Percentiles rank a stretch among this genome's conserved stretches.
phyloP scores from a whole-genome alignment of 139 green algal genomes.

The Nannochloris sp. region DNA sequence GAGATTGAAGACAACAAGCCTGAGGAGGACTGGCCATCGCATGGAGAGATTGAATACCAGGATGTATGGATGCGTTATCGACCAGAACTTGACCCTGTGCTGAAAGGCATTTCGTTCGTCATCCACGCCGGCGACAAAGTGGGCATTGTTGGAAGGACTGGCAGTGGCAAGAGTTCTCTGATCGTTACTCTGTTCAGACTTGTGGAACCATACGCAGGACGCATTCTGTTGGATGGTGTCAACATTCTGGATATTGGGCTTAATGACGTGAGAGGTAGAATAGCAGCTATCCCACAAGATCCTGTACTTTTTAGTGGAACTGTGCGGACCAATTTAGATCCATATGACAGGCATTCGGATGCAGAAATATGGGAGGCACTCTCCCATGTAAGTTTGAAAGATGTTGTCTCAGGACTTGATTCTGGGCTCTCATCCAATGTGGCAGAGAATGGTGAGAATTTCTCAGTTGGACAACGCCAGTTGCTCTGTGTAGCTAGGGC shows the following conservation, averaged over 20 bases:
- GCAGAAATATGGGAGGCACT: conserved; percentile 69
- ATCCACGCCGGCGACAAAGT: conserved; percentile 56
- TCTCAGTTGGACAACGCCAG: conserved; percentile 80
- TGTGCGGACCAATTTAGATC: conserved; percentile 88
- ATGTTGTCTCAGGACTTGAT: conserved; percentile 13
- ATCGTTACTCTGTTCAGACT: conserved; percentile 77
- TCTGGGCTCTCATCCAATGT: conserved; percentile 43
- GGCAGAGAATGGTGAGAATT: conserved; percentile 74
- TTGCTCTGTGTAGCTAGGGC: conserved; percentile 86
- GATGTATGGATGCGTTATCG: conserved; percentile 79
- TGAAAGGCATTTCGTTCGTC: conserved; percentile 42
- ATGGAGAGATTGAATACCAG: conserved; percentile 52
- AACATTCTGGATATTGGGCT: conserved; percentile 68
- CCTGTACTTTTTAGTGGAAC: conserved; percentile 83
- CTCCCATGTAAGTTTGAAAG: conserved; percentile 56
- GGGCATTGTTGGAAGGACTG: conserved; percentile 79
- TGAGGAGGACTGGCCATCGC: conserved; percentile 37
- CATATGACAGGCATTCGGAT: conserved; percentile 63
- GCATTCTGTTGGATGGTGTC: conserved; percentile 73
- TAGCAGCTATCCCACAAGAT: conserved; percentile 81
- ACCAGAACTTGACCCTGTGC: conserved; percentile 67
- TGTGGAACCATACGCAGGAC: conserved; percentile 64
- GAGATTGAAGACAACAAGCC: conserved; percentile 11
- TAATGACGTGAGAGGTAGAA: conserved; percentile 53
- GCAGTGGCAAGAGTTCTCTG: conserved; percentile 75